Conservation (phyloP, 2,329 filamentous ascomycete species). For the Dryadomyces quercus-mongolicae region DNA sequence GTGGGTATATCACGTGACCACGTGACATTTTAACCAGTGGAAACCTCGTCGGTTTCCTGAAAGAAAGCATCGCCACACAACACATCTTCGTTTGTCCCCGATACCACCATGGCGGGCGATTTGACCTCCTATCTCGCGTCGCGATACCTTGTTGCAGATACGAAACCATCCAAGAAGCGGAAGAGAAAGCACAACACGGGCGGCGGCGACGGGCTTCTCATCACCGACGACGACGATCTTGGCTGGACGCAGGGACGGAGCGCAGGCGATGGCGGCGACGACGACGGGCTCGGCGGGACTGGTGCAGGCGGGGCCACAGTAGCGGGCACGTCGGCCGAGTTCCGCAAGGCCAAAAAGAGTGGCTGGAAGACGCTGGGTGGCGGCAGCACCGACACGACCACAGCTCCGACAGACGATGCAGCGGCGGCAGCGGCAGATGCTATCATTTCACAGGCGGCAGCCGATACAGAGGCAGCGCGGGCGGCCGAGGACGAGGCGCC, state of each 20-base stretch:
- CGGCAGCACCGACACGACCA: conserved; percentile 13
- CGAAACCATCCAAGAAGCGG: conserved; percentile 48
- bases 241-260: conserved; percentile 30
- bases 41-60: too few species aligned
- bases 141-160: conserved; percentile 69
- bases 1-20: not conserved
- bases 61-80: too few species aligned
- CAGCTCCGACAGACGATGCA: conserved; percentile 12
- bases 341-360: conserved; percentile 66
- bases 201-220: conserved; percentile 33
- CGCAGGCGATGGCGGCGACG: conserved; percentile 27
- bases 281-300: conserved; percentile 39
- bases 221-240: conserved; percentile 51
- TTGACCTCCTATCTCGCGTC: conserved; percentile 80
- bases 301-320: conserved; percentile 31
- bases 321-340: conserved; percentile 43
- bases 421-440: conserved; percentile 63
- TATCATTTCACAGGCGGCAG: conserved; percentile 61
- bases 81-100: too few species aligned
- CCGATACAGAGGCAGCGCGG: conserved; percentile 45
- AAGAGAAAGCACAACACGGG: conserved; percentile 43
- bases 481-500: conserved; percentile 37
- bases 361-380: conserved; percentile 63
- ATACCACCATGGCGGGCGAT: conserved; percentile 36
- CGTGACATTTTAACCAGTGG: not conserved